Percentiles rank a stretch among this genome's conserved stretches.
Conservation (phyloP, 2,329 filamentous ascomycete genomes). For the Rutstroemia sp. region DNA sequence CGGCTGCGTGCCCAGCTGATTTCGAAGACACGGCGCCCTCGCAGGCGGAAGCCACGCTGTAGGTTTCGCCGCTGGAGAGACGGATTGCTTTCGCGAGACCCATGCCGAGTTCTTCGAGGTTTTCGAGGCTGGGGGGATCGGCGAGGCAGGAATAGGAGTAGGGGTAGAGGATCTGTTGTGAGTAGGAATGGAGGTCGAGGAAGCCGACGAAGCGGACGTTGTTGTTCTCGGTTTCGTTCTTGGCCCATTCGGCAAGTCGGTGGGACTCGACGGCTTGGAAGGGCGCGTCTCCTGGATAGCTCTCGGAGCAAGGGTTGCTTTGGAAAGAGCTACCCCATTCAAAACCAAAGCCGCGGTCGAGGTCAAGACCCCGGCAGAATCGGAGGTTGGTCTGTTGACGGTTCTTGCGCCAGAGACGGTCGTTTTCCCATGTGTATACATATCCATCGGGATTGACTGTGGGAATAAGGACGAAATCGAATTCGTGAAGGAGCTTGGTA, state of each 20-base stretch:
- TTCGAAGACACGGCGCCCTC: constrained; percentile 58
- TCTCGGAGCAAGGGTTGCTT: constrained; percentile 83
- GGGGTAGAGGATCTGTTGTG: constrained; percentile 88
- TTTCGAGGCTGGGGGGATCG: constrained; percentile 79
- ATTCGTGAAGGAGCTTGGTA: constrained; percentile 71
- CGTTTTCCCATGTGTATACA: constrained; percentile 84
- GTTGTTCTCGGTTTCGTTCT: constrained; percentile 64
- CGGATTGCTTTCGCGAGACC: constrained; percentile 87
- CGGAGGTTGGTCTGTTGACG: constrained; percentile 73
- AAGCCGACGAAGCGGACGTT: constrained; percentile 75
- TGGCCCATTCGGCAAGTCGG: constrained; percentile 72
- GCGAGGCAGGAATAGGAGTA: constrained; percentile 78
- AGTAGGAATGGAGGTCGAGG: constrained; percentile 89
- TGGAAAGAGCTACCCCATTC: constrained; percentile 67
- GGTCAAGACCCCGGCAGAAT: constrained; percentile 81
- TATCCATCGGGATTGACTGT: constrained; percentile 92
- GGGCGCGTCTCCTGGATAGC: constrained; percentile 73
- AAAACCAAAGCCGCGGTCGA: constrained; percentile 81
- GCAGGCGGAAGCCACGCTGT: constrained; percentile 77
- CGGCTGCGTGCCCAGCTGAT: constrained; percentile 21
- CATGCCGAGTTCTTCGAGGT: constrained; percentile 80
- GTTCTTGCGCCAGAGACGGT: constrained; percentile 93
- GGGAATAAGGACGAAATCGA: constrained; percentile 83
- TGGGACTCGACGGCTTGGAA: constrained; percentile 79
- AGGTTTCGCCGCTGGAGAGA: constrained; percentile 66